Evolutionary conservation across 106 monocot species (phyloP), one percentile per base, ranked within the genome.

Genomic region (Xerophyta viscosa): DNA sequence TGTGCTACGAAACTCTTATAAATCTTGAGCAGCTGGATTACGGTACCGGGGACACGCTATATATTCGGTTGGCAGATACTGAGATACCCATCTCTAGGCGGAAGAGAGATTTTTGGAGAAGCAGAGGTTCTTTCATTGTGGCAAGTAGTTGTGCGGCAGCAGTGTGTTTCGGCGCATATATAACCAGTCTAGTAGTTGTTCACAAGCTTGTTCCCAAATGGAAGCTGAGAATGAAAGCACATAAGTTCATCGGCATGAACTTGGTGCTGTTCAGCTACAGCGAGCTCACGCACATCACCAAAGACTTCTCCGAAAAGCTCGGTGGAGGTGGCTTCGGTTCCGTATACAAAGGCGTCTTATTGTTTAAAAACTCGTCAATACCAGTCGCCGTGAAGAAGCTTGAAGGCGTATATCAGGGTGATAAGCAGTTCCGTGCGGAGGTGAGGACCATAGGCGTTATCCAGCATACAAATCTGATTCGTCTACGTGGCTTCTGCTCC

Each of bases 381-480:
- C 22, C 29, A n/a, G 57, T 75, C 13, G 74, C 74, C 1, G 74
- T 68, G 26, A 75, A 75, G 61, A 75, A 51, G 31, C 74, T 68
- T 13, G 63, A 75, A 48, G 68, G 74, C 1, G 14, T 68, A 2
- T 41, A 20, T 1, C 74, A 75, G 25, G 74, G 74, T 17, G 74
- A 75, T 67, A 75, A 75, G 50, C 74, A 75, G 24, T 75, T 75
- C 57, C 27, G 68, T 18, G 37, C 57, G 1, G 74, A 75, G 31
- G 74, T 75, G 46, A 63, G 63, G 51, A 68, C 74, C 0, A 62
- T 75, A 2, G 67, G 67, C 8, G 61, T 49, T 1, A 62, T 74
- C 24, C 74, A 74, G 19, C 74, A 74, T 26, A 55, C 62, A 4
- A 75, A 75, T 41, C 63, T 75, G 15, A 37, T 75, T 50, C 67